Evolutionary conservation across 106 monocot species (phyloP).

Genomic region (Chionographis japonica): DNA sequence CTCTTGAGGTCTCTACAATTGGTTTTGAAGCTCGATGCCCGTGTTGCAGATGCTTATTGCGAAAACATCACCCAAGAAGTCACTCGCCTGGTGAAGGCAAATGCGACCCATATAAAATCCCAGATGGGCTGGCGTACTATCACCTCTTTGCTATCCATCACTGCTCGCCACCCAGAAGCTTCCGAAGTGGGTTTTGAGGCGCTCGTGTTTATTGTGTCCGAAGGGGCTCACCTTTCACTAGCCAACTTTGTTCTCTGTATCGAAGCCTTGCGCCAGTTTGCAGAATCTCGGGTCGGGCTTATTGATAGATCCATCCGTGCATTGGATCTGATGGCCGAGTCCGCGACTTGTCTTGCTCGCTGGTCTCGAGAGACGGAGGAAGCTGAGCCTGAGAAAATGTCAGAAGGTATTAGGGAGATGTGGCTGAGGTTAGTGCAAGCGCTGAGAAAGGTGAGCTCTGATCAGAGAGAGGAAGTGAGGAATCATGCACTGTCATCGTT

Average conservation of each 20-base stretch:
- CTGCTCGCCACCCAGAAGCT: constrained; percentile 73
- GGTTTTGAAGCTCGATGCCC: constrained; percentile 74
- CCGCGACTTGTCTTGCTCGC: constrained; percentile 36
- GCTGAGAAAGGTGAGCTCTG: constrained; percentile 38
- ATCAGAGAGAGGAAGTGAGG: constrained; percentile 71
- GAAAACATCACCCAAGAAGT: constrained; percentile 83
- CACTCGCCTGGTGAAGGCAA: constrained; percentile 62
- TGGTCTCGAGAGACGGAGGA: constrained; percentile 56
- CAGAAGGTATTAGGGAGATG: constrained; percentile 67
- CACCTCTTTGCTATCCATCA: constrained; percentile 59
- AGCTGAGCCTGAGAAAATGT: constrained; percentile 40
- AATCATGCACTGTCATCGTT: constrained; percentile 65
- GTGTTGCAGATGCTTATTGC: constrained; percentile 79
- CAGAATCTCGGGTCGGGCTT: constrained; percentile 59
- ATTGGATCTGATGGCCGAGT: constrained; percentile 54
- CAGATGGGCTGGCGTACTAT: constrained; percentile 69
- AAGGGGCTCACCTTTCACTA: constrained; percentile 61
- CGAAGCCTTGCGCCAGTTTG: constrained; percentile 69
- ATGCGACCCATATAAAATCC: constrained; percentile 61
- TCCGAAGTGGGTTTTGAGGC: constrained; percentile 75
- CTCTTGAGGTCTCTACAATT: constrained; percentile 65
- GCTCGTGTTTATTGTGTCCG: constrained; percentile 57
- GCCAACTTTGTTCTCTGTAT: constrained; percentile 52
- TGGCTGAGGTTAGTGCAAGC: constrained; percentile 63
- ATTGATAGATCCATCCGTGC: constrained; percentile 45